These are phyloP conservation scores for Emmonsiellopsis sp. DNA, from an alignment of 2,329 filamentous ascomycete species.

Conservation along the genomic window DNA sequence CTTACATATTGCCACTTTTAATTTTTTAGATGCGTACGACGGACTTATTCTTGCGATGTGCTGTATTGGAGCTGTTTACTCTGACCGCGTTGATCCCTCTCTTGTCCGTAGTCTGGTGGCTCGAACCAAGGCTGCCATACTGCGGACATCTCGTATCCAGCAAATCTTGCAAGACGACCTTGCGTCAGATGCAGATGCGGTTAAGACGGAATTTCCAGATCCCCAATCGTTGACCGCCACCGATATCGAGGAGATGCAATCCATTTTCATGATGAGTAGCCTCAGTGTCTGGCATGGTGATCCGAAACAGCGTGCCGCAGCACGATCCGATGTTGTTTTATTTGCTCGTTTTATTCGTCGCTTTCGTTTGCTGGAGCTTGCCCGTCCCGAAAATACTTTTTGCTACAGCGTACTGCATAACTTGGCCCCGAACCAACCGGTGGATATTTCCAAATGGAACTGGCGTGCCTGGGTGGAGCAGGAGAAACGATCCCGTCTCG, in stretches of 20 bases:
- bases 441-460: conserved; percentile 47
- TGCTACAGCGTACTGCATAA: conserved; percentile 54
- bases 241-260: conserved; percentile 58
- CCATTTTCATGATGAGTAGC: conserved; percentile 52
- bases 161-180: conserved; percentile 8
- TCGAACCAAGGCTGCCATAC: conserved; percentile 42
- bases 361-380: conserved; percentile 47
- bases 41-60: conserved; percentile 61
- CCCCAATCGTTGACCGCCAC: conserved; percentile 8
- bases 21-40: conserved; percentile 55
- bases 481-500: conserved; percentile 56
- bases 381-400: conserved; percentile 36
- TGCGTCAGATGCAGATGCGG: not conserved
- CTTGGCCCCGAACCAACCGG: conserved; percentile 36
- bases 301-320: conserved; percentile 53
- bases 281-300: conserved; percentile 63
- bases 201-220: not conserved
- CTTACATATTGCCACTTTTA: conserved; percentile 62
- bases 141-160: conserved; percentile 16
- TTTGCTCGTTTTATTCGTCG: conserved; percentile 50
- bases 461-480: conserved; percentile 63
- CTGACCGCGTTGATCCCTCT: conserved; percentile 48
- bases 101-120: conserved; percentile 62
- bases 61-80: conserved; percentile 67
- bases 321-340: conserved; percentile 49